These are phyloP conservation scores for Boletus rex-veris DNA, from an alignment of 768 basidiomycete species.

Conservation along the genomic window DNA sequence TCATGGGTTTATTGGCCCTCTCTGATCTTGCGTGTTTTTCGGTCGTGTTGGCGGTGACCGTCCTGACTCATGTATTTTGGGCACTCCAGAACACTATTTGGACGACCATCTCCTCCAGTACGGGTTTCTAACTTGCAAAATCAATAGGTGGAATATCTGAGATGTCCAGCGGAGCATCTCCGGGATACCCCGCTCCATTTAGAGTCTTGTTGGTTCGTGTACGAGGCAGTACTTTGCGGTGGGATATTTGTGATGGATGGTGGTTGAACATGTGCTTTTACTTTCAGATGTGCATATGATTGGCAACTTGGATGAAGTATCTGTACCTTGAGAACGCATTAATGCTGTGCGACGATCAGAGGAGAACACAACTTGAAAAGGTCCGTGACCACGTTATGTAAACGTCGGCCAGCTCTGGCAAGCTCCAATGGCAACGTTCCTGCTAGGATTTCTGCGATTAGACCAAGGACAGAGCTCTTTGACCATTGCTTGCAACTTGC, in stretches of 20 bases:
- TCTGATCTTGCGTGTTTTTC: constrained; percentile 16
- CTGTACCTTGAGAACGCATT: too few species aligned
- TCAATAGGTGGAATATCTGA: constrained; percentile 2
- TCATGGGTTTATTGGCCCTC: constrained; percentile 5
- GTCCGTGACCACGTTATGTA: too few species aligned
- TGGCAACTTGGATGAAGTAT: background rate
- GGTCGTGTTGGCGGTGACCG: constrained; percentile 12
- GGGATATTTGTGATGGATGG: background rate
- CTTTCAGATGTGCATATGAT: constrained; percentile 4
- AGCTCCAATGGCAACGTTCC: too few species aligned
- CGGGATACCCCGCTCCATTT: background rate
- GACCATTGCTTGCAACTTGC: too few species aligned
- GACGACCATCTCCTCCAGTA: constrained; percentile 24
- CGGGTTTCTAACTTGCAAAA: constrained; percentile 3
- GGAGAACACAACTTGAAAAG: too few species aligned
- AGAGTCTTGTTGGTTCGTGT: constrained; percentile 3
- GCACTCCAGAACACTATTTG: constrained; percentile 22
- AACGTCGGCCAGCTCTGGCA: too few species aligned
- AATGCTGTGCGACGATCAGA: too few species aligned
- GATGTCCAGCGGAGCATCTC: background rate
- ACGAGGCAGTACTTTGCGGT: background rate
- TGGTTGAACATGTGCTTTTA: background rate
- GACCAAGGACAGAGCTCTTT: too few species aligned
- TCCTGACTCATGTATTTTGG: constrained; percentile 19
- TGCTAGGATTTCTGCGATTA: too few species aligned